Evolutionary conservation across 257 asterid genomes (phyloP), one percentile per base, ranked within the genome.

Genomic region (Datura wrightii): DNA sequence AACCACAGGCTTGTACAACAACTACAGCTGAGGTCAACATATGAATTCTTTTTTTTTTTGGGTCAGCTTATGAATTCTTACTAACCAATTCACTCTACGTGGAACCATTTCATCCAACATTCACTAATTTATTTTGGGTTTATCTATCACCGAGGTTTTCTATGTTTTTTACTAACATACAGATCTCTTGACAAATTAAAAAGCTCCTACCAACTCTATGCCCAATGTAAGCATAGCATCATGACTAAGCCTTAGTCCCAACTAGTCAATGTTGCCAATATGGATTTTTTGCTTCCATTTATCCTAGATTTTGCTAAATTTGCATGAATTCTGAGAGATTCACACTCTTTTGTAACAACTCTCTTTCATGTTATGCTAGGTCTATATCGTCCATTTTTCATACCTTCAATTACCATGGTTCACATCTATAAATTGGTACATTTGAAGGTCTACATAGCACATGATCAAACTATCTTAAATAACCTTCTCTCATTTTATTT

Each of bases 131-230:
- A 24, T 24, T 39, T 16, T 37, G 78, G 78, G 24, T 37, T 66
- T 66, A 37, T 36, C 76, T 15, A 15, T 37, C 52, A 15, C 31
- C 10, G 31, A 67, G 78, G 1, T 67, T 39, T 39, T 37, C 24
- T 14, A 14, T 41, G 39, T 66, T 66, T 67, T 67, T 31, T 15
- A 37, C 31, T 37, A 67, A 37, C 76, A 15, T 67, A 37, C 3
- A 7, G 15, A 15, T 67, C 14, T 65, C 44, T 65, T 15, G 52
- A 39, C 14, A 37, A 15, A 67, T 19, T n/a, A 10, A 37, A 67
- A 15, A 13, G 76, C 11, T 66, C 50, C 76, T 37, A 66, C 76
- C 76, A 66, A 67, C 76, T 67, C 31, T 67, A 37, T 50, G 76
- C 76, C 76, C 3, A 37, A 37, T 3, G 50, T 67, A 67, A 67